phyloP scores from a whole-genome alignment of 1,139 yeast genomes.

The Ogataea hybrid region DNA sequence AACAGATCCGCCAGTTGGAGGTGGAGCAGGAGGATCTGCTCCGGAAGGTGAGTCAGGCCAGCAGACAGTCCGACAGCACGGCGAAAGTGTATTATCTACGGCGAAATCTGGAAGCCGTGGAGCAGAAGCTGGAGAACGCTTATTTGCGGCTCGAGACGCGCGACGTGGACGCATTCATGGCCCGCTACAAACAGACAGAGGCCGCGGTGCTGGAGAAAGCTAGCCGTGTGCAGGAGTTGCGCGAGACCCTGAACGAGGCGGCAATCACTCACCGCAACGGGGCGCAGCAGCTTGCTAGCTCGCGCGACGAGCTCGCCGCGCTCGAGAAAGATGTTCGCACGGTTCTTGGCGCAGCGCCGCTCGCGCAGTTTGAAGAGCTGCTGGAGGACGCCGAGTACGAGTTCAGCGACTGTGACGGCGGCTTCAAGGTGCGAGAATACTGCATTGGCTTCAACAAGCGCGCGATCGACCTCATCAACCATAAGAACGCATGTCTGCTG shows the following conservation, averaged over 20 bases:
- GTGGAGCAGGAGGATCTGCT: conserved; percentile 53
- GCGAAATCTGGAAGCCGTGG: conserved; percentile 23
- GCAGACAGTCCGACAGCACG: conserved; percentile 56
- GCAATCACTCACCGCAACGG: conserved; percentile 7
- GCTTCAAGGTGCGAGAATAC: conserved; percentile 62
- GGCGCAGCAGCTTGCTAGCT: neutral
- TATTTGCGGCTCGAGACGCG: neutral
- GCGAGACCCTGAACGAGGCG: conserved; percentile 2
- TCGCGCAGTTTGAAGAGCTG: conserved; percentile 49
- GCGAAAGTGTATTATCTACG: conserved; percentile 48
- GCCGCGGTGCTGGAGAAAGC: neutral
- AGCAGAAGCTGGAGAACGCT: conserved; percentile 8
- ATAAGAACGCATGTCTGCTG: conserved; percentile 55
- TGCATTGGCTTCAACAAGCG: conserved; percentile 62
- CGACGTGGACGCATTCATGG: neutral
- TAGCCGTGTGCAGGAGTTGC: neutral
- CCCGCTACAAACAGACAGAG: neutral
- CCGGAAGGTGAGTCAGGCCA: conserved; percentile 48
- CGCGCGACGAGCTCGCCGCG: conserved; percentile 8
- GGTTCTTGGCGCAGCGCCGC: conserved; percentile 40
- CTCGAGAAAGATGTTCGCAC: conserved; percentile 16
- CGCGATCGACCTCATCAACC: conserved; percentile 61
- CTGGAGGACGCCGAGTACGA: conserved; percentile 60
- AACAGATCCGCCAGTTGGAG: conserved; percentile 44
- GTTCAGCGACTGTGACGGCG: conserved; percentile 56